phyloP scores from a whole-genome alignment of 352 stramenopile genomes.

The Phytopythium vexans region DNA sequence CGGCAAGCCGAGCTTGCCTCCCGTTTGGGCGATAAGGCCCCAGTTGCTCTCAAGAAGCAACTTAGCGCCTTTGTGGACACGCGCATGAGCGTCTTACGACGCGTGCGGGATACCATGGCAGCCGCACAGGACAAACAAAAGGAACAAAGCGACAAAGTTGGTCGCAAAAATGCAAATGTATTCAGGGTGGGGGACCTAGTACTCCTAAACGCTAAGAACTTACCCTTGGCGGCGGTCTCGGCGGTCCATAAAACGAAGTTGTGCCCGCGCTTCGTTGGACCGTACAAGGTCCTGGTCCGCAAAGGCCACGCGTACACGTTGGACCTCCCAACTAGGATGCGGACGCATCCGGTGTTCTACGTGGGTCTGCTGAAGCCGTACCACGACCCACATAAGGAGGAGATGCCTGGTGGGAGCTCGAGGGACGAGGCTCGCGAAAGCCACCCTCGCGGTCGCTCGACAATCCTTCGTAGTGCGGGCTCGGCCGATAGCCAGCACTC shows the following conservation, averaged over 20 bases:
- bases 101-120: too few relatives aligned
- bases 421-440: background rate
- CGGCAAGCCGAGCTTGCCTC: too few relatives aligned
- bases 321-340: slow-evolving; percentile 14
- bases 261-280: slow-evolving; percentile 13
- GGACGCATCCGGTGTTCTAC: slow-evolving; percentile 17
- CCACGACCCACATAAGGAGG: background rate
- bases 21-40: too few relatives aligned
- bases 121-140: too few relatives aligned
- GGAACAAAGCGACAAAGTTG: slow-evolving; percentile 7
- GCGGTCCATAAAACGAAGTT: slow-evolving; percentile 14
- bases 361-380: slow-evolving; percentile 17
- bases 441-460: background rate
- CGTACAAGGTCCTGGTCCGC: slow-evolving; percentile 15
- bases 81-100: too few relatives aligned
- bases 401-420: background rate
- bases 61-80: too few relatives aligned
- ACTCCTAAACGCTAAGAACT: slow-evolving; percentile 15
- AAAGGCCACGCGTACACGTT: slow-evolving; percentile 17
- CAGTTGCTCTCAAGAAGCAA: too few relatives aligned
- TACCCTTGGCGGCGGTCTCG: slow-evolving; percentile 10
- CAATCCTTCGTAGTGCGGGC: background rate
- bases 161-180: slow-evolving; percentile 6
- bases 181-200: slow-evolving; percentile 14
- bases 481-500: too few relatives aligned